Evolutionary conservation across 805 yeast species (phyloP).

Genomic region (Priceomyces medius): DNA sequence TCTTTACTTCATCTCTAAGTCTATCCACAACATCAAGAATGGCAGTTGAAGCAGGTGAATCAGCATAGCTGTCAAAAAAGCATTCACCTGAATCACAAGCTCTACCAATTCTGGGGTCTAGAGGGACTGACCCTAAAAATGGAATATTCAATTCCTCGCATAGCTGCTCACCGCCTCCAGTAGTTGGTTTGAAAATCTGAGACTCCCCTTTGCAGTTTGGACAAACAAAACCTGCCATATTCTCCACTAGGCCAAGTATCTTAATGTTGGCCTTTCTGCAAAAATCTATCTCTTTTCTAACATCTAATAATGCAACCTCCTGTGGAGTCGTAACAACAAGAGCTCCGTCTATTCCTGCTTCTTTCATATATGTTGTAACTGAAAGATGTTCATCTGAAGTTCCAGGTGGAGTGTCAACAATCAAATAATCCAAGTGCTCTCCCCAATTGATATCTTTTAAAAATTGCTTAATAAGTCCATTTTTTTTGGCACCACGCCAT

Average conservation of each 20-base stretch:
- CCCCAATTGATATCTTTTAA: constrained; percentile 97
- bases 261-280: constrained; percentile 87
- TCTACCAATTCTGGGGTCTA: constrained; percentile 91
- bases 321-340: constrained; percentile 95
- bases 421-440: constrained; percentile 67
- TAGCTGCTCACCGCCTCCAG: constrained; percentile 90
- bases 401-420: constrained; percentile 98
- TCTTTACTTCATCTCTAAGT: constrained; percentile 55
- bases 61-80: constrained; percentile 80
- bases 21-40: constrained; percentile 79
- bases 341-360: constrained; percentile 93
- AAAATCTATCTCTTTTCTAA: constrained; percentile 92
- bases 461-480: constrained; percentile 88
- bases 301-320: constrained; percentile 93
- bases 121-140: constrained; percentile 88
- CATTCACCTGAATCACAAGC: constrained; percentile 85
- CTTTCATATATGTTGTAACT: constrained; percentile 83
- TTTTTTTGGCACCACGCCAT: constrained; percentile 97
- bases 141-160: constrained; percentile 77
- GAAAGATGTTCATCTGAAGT: constrained; percentile 96
- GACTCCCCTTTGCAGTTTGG: constrained; percentile 91
- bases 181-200: constrained; percentile 87
- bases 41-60: constrained; percentile 89
- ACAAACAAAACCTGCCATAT: constrained; percentile 98
- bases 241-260: constrained; percentile 88